A percentile compares a stretch with the other conserved stretches of the same genome.
Evolutionary conservation across 129 eudicot genomes (phyloP).

Genomic region (Lonicera japonica): DNA sequence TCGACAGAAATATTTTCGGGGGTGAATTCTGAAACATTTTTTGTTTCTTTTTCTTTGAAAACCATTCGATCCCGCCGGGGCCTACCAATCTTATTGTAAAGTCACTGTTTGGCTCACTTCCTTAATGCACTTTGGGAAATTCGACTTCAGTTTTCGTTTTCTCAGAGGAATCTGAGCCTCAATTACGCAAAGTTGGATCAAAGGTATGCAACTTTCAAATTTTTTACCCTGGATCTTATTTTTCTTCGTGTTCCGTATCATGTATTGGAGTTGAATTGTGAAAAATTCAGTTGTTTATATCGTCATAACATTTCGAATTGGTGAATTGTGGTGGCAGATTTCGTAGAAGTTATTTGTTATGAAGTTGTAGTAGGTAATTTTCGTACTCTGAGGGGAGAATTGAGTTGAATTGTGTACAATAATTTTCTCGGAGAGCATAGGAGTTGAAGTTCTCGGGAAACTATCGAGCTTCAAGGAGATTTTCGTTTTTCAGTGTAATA

Average conservation of each 20-base stretch:
- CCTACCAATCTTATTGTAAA: not conserved
- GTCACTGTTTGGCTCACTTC: slow-evolving; percentile 7
- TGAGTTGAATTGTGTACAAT: no score
- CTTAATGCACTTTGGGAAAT: not conserved
- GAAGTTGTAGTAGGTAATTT: no score
- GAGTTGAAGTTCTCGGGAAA: not conserved
- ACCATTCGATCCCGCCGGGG: not conserved
- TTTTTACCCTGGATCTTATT: not conserved
- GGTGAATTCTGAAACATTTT: not conserved
- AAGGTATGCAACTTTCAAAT: not conserved
- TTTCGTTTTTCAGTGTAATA: not conserved
- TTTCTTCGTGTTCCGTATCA: not conserved
- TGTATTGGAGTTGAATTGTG: no score
- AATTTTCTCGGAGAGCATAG: no score
- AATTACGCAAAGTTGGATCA: not conserved
- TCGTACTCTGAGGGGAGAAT: no score
- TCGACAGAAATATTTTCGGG: not conserved
- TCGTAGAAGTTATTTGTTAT: no score
- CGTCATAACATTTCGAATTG: no score
- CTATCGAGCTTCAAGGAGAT: not conserved
- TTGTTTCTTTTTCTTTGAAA: no score
- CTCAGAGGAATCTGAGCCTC: not conserved
- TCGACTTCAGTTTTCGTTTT: not conserved
- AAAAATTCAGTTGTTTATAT: not conserved
- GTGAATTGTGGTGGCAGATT: no score